These are phyloP conservation scores for Cyberlindnera japonica DNA, from an alignment of 805 yeast genomes.

Conservation along the genomic window DNA sequence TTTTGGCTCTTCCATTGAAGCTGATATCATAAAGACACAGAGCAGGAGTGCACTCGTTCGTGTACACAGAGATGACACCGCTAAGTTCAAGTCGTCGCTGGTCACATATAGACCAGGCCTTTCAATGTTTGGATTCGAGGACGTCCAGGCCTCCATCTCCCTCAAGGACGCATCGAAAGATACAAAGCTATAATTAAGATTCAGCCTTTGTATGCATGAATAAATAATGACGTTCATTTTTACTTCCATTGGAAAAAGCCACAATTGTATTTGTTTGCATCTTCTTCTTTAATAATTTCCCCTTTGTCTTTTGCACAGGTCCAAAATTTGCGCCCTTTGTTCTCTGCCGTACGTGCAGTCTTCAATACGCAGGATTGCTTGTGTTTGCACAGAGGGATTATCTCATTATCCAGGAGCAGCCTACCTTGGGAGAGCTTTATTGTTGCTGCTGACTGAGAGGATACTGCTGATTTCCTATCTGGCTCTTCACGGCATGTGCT, in stretches of 20 bases:
- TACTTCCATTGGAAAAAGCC: constrained; percentile 52
- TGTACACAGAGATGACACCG: constrained; percentile 30
- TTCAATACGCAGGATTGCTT: constrained; percentile 42
- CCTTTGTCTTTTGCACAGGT: constrained; percentile 42
- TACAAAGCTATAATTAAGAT: not conserved
- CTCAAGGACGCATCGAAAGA: constrained; percentile 5
- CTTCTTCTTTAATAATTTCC: constrained; percentile 10
- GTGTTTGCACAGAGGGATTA: constrained; percentile 47
- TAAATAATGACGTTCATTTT: not conserved
- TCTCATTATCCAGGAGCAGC: constrained; percentile 18
- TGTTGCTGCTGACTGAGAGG: not conserved
- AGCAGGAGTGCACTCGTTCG: constrained; percentile 26
- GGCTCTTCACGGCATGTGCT: too few species aligned
- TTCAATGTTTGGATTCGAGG: constrained; percentile 24
- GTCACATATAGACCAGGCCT: constrained; percentile 31
- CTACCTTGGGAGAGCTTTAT: constrained; percentile 16
- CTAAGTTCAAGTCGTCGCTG: constrained; percentile 29
- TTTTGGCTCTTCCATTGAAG: constrained; percentile 38
- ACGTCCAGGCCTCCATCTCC: constrained; percentile 24
- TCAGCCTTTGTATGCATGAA: not conserved
- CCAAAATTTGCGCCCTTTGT: constrained; percentile 53
- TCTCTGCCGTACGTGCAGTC: constrained; percentile 40
- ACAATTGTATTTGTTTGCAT: constrained; percentile 38
- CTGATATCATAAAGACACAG: constrained; percentile 28
- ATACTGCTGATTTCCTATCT: not conserved